Evolutionary conservation across 2,329 filamentous ascomycete genomes (phyloP).

Genomic region (Colletotrichum acutatum): DNA sequence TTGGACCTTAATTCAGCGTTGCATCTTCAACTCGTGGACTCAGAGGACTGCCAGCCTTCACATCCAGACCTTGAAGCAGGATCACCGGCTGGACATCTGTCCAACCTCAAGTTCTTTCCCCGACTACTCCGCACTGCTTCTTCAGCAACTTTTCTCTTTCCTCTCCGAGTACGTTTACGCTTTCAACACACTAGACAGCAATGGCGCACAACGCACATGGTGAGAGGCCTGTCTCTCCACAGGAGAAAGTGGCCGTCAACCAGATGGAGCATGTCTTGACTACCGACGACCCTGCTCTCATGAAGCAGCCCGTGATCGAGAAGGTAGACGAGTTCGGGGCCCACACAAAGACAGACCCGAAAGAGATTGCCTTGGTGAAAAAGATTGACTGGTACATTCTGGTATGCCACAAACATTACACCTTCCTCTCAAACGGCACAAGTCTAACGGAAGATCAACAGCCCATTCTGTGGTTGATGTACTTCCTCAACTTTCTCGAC

Average conservation of each 20-base stretch:
- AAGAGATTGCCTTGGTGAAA: slow-evolving; percentile 48
- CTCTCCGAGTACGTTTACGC: neutral
- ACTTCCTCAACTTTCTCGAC: slow-evolving; percentile 42
- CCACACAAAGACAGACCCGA: slow-evolving; percentile 51
- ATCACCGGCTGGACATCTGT: neutral
- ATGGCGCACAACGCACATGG: slow-evolving; percentile 1
- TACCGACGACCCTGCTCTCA: slow-evolving; percentile 22
- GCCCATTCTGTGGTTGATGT: slow-evolving; percentile 39
- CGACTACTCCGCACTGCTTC: neutral
- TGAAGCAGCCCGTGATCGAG: slow-evolving; percentile 33
- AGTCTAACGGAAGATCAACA: neutral
- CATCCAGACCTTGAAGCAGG: neutral
- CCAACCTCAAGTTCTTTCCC: neutral
- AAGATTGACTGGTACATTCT: slow-evolving; percentile 49
- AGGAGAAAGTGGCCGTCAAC: slow-evolving; percentile 29
- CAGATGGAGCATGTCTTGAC: slow-evolving; percentile 29
- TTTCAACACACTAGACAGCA: neutral
- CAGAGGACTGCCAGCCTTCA: neutral
- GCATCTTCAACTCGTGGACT: neutral
- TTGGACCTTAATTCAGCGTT: neutral
- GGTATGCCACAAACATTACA: slow-evolving; percentile 25
- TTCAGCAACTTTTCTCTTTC: no score
- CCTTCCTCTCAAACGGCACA: fast-evolving
- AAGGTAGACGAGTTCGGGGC: slow-evolving; percentile 51
- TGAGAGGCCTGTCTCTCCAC: slow-evolving; percentile 13